Conservation (phyloP, 352 stramenopile genomes). For the Globisporangium viniferum region DNA sequence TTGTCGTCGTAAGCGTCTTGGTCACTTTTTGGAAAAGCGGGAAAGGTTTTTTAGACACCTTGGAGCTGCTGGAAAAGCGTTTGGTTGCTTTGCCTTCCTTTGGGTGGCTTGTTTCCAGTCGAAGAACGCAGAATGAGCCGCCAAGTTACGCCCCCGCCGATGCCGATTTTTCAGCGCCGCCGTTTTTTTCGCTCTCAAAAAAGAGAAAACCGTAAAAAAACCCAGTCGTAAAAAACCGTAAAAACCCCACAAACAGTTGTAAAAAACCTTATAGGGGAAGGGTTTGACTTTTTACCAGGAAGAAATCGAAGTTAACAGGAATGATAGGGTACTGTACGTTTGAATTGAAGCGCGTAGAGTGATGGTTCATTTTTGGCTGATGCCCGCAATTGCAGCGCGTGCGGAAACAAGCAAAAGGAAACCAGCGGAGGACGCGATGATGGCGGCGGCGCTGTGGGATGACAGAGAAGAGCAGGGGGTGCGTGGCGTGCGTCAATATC, state of each 20-base stretch:
- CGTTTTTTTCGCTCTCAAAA: no score
- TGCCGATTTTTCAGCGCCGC: no score
- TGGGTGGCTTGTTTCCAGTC: no score
- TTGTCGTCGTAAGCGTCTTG: background rate
- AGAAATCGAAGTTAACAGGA: background rate
- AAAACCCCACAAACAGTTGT: no score
- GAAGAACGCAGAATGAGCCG: no score
- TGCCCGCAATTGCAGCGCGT: background rate
- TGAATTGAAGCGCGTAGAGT: background rate
- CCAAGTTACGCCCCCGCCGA: no score
- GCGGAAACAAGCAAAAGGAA: slow-evolving; percentile 1
- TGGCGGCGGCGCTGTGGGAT: background rate
- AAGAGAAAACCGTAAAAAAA: no score
- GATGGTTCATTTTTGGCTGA: background rate
- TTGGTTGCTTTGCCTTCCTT: background rate
- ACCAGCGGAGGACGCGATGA: background rate
- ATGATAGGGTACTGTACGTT: background rate
- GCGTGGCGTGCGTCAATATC: background rate
- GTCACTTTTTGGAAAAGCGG: background rate
- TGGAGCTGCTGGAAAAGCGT: no score
- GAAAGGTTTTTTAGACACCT: no score
- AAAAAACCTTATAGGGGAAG: background rate
- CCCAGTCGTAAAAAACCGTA: no score
- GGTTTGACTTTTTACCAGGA: background rate
- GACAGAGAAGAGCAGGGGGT: background rate